A percentile compares a stretch with the other conserved stretches of the same genome.
These are phyloP conservation scores for Eimeria sp. DNA, from an alignment of 169 alveolate genomes.

Conservation along the genomic window DNA sequence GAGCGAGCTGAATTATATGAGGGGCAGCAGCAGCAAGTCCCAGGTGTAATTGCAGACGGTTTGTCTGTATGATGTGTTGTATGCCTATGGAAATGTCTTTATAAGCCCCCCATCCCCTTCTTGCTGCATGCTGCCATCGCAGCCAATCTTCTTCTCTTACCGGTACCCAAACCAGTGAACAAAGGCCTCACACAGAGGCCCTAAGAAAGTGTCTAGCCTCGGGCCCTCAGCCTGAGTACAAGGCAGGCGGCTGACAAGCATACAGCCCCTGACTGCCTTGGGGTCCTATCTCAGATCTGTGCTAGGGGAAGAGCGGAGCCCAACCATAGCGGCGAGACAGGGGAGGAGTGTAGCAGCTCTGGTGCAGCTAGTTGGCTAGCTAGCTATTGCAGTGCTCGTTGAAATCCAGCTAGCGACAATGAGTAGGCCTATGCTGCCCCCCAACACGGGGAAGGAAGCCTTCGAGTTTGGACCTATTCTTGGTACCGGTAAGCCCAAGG, in stretches of 20 bases:
- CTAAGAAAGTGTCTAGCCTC: background rate
- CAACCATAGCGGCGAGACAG: background rate
- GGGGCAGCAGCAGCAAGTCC: background rate
- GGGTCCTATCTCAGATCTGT: constrained; percentile 1
- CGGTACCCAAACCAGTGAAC: background rate
- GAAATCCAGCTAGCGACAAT: constrained; percentile 18
- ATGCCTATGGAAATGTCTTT: background rate
- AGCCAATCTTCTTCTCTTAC: background rate
- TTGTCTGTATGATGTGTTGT: background rate
- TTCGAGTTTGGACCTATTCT: constrained; percentile 76
- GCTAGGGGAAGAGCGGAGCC: background rate
- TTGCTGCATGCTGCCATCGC: constrained; percentile 12
- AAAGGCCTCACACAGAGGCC: background rate
- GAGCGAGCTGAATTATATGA: background rate
- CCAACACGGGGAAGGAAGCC: constrained; percentile 81
- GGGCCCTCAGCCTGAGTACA: constrained; percentile 17
- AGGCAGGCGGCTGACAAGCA: background rate
- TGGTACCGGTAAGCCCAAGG: constrained; percentile 60
- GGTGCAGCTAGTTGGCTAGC: background rate
- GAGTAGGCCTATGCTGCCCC: constrained; percentile 92
- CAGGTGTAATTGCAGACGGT: background rate
- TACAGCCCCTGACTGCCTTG: background rate
- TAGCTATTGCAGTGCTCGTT: background rate
- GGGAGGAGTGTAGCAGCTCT: background rate
- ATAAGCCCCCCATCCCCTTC: constrained; percentile 3